These are phyloP conservation scores for Boletus rubropictus DNA, from an alignment of 768 basidiomycete species.

Conservation along the genomic window DNA sequence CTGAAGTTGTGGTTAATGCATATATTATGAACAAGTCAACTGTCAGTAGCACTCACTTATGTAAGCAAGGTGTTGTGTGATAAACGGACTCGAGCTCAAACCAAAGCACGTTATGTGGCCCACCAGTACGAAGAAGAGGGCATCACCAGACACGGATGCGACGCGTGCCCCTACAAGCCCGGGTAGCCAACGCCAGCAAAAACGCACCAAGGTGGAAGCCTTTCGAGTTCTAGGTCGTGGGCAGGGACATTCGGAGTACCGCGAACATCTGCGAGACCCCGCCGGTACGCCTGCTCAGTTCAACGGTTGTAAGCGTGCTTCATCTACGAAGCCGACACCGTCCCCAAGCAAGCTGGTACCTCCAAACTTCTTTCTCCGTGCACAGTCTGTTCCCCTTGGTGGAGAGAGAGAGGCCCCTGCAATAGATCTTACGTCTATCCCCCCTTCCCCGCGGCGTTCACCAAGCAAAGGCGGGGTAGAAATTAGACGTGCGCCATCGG, in stretches of 20 bases:
- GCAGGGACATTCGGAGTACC: conserved; percentile 14
- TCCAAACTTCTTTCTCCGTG: conserved; percentile 18
- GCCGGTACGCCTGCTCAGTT: conserved; percentile 1
- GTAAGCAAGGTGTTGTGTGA: too few relatives aligned
- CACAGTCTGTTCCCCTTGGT: conserved; percentile 28
- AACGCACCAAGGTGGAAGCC: conserved; percentile 25
- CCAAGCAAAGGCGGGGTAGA: conserved; percentile 18
- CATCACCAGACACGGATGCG: conserved; percentile 25
- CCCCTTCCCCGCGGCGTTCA: conserved; percentile 26
- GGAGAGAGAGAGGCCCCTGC: conserved; percentile 8
- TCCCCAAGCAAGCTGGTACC: conserved; percentile 12
- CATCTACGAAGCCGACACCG: conserved; percentile 19
- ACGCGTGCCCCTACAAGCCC: conserved; percentile 10
- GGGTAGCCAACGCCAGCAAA: conserved; percentile 14
- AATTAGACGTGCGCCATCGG: conserved; percentile 23
- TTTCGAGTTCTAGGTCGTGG: conserved; percentile 10
- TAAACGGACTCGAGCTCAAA: not conserved
- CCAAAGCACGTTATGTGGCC: not conserved
- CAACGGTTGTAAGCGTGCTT: conserved; percentile 11
- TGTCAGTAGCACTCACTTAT: too few relatives aligned
- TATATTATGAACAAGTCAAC: too few relatives aligned
- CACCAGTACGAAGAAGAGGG: conserved; percentile 24
- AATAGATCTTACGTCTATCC: conserved; percentile 21
- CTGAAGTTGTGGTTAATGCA: too few relatives aligned
- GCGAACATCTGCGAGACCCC: conserved; percentile 19